These are phyloP conservation scores for Pugionium cornutum DNA, from an alignment of 345 rosid species.

Conservation along the genomic window DNA sequence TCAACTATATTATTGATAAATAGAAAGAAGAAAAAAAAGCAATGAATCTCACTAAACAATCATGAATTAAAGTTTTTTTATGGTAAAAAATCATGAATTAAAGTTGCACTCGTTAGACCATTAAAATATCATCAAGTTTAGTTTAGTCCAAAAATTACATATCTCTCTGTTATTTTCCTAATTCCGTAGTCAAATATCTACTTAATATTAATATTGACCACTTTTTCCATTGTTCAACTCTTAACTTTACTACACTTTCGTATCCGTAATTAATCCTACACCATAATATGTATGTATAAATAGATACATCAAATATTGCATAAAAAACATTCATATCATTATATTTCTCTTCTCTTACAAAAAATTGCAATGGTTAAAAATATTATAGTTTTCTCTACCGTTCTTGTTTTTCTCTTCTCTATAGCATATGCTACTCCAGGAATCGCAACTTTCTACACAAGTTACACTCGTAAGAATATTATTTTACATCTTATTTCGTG, in stretches of 20 bases:
- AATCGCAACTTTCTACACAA: conserved; percentile 37
- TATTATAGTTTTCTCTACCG: conserved; percentile 15
- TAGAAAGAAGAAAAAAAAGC: too few species aligned
- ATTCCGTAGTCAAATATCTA: conserved; percentile 1
- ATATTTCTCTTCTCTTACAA: neutral
- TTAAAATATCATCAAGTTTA: too few species aligned
- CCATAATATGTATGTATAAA: neutral
- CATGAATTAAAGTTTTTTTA: too few species aligned
- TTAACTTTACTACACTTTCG: conserved; percentile 13
- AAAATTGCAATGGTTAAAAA: conserved; percentile 8
- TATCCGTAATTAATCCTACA: neutral
- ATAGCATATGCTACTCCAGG: conserved; percentile 32
- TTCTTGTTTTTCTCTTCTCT: conserved; percentile 23
- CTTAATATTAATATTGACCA: too few species aligned
- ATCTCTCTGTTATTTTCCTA: too few species aligned
- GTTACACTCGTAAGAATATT: conserved; percentile 22
- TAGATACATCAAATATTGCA: neutral
- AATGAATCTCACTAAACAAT: too few species aligned
- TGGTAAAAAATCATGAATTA: too few species aligned
- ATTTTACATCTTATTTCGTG: neutral
- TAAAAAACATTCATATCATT: neutral
- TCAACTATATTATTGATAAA: too few species aligned
- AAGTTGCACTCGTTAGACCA: too few species aligned
- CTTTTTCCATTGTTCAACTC: neutral
- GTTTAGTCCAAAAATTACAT: too few species aligned